Evolutionary conservation across 2,329 filamentous ascomycete species (phyloP), one percentile per base, ranked within the genome.

Genomic region (Botryotinia convoluta): DNA sequence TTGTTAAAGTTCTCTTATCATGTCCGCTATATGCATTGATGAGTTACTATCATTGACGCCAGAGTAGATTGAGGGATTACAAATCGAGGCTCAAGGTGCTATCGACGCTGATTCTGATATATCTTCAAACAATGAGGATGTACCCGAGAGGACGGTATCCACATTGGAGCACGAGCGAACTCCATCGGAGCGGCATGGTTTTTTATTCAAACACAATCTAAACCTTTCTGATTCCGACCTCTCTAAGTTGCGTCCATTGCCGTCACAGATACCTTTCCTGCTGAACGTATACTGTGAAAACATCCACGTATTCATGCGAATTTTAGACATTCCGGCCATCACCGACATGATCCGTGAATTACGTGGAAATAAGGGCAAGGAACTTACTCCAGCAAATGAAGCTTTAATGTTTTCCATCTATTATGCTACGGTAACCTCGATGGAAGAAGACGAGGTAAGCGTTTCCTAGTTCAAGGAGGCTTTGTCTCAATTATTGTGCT

Each of bases 381-480:
- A 72, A 6, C 77, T 86, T 0, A 81, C 83, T 0, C 83, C 84
- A 1, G 80, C 83, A 4, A 83, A 87, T 62, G 86, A 89, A 74
- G 87, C 87, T 1, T 77, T 90, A 61, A 80, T 89, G 78, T 88
- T 89, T 77, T 82, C 87, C 0, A 87, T 90, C 9, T 89, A 88
- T 79, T 89, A 88, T 75, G 84, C 86, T 0, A 84, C 87, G 0
- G 80, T 89, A 10, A 85, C 83, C 0, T 88, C 87, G 0, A 87
- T 89, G 86, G 87, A 88, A 16, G 86, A 87, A 6, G 86, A 88
- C 0, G 87, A 89, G 78, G 86, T 87, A 75, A 79, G 84, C 80
- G 42, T 42, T 44, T 4, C 2, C 5, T 14, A 32, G 42, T 32
- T 5, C 6, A 20, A 29, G 14, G 4, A 44, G 4, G 7, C 20